phyloP scores from a whole-genome alignment of 2,329 filamentous ascomycete genomes.

The Pyrenochaeta sp. region DNA sequence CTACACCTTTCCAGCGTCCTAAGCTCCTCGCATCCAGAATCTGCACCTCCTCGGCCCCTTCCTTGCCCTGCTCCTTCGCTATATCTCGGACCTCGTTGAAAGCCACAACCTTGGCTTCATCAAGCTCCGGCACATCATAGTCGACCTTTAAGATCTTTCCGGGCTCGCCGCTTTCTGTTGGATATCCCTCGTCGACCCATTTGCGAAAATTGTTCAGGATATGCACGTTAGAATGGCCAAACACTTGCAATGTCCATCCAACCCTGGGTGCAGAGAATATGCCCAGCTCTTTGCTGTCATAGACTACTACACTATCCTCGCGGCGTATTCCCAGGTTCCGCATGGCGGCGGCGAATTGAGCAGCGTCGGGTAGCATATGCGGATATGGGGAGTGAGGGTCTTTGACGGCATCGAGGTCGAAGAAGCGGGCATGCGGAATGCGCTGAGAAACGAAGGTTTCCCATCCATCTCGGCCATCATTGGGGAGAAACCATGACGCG shows the following conservation, averaged over 20 bases:
- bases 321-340: constrained; percentile 82
- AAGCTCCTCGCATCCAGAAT: constrained; percentile 85
- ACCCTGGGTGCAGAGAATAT: constrained; percentile 95
- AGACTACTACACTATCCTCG: constrained; percentile 92
- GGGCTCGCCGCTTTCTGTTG: constrained; percentile 79
- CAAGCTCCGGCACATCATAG: constrained; percentile 55
- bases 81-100: constrained; percentile 86
- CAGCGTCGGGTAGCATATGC: constrained; percentile 89
- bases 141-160: constrained; percentile 54
- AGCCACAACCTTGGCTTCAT: constrained; percentile 71
- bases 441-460: constrained; percentile 81
- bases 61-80: constrained; percentile 78
- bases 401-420: constrained; percentile 91
- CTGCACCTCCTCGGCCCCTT: constrained; percentile 82
- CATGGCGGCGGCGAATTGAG: constrained; percentile 87
- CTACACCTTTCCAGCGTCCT: constrained; percentile 81
- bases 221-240: constrained; percentile 88
- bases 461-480: constrained; percentile 82
- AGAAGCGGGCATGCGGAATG: constrained; percentile 91
- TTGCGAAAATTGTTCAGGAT: constrained; percentile 93
- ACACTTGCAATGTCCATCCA: constrained; percentile 89
- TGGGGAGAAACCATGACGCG: constrained; percentile 95
- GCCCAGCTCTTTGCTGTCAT: constrained; percentile 88
- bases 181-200: constrained; percentile 86
- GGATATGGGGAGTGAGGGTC: constrained; percentile 89